Percentiles rank a stretch among this genome's conserved stretches.
These are phyloP conservation scores for Fusarium marasasianum DNA, from an alignment of 2,329 filamentous ascomycete species.

Conservation along the genomic window DNA sequence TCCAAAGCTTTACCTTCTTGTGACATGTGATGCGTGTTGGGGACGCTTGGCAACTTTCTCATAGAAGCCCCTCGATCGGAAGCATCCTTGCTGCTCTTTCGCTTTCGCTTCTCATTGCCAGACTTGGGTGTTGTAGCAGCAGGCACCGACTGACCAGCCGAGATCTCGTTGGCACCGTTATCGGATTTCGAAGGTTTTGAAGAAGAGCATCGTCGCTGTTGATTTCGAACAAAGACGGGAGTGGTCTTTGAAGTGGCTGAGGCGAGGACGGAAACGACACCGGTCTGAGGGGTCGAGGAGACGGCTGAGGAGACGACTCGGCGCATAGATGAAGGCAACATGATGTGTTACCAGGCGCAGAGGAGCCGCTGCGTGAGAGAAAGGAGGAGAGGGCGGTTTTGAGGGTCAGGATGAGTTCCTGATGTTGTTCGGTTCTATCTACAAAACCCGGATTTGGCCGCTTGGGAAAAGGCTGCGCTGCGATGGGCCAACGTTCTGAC, in stretches of 20 bases:
- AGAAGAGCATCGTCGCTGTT: conserved; percentile 67
- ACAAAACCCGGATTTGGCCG: conserved; percentile 51
- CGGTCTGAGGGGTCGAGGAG: conserved; percentile 56
- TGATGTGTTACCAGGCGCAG: conserved; percentile 48
- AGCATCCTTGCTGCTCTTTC: conserved; percentile 64
- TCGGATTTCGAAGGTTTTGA: conserved; percentile 71
- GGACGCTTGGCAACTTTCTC: conserved; percentile 75
- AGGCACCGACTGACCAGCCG: conserved; percentile 60
- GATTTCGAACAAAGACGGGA: conserved; percentile 51
- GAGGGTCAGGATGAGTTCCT: conserved; percentile 44
- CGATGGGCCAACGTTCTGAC: conserved; percentile 35
- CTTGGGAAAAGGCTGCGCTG: conserved; percentile 49
- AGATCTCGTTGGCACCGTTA: conserved; percentile 62
- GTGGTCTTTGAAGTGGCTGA: conserved; percentile 53
- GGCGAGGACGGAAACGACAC: conserved; percentile 54
- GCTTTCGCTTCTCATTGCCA: conserved; percentile 64
- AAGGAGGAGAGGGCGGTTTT: conserved; percentile 30
- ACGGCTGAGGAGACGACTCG: conserved; percentile 61
- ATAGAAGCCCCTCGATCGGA: conserved; percentile 56
- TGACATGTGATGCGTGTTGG: conserved; percentile 77
- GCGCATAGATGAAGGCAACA: conserved; percentile 66
- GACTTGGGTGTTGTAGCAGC: conserved; percentile 56
- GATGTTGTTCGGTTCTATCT: conserved; percentile 48
- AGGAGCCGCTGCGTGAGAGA: conserved; percentile 24
- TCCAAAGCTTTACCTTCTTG: conserved; percentile 64